Percentiles rank a stretch among this genome's conserved stretches.
Conservation (phyloP, 345 rosid genomes). For the Moricandia moricandioides region DNA sequence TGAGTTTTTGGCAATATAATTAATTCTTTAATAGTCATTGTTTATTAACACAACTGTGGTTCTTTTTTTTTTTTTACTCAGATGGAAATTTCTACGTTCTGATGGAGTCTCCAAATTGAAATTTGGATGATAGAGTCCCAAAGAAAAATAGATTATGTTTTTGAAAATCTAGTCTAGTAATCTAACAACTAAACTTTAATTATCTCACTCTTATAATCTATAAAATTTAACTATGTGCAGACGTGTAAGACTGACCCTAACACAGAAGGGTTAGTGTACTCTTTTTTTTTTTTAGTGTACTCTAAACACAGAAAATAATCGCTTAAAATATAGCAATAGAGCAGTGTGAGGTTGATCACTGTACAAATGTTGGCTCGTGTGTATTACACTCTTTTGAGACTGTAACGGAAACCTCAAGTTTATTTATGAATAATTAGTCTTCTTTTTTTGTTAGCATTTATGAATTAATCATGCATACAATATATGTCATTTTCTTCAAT, state of each 20-base stretch:
- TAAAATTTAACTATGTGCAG: not conserved
- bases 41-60: not conserved
- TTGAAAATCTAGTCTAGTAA: not conserved
- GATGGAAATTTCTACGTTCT: not conserved
- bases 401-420: constrained; percentile 15
- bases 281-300: too few relatives aligned
- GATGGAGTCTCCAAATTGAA: not conserved
- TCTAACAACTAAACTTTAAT: not conserved
- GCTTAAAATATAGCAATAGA: not conserved
- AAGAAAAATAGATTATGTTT: not conserved
- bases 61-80: not conserved
- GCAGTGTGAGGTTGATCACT: constrained; percentile 27
- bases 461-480: not conserved
- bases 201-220: not conserved
- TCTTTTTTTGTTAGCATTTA: too few relatives aligned
- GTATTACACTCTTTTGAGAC: constrained; percentile 7
- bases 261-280: constrained; percentile 10
- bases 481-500: constrained; percentile 27
- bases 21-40: not conserved
- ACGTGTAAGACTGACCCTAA: constrained; percentile 8
- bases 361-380: constrained; percentile 24
- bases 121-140: not conserved
- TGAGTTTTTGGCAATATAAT: not conserved
- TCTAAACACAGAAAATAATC: constrained; percentile 6
- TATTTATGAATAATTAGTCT: too few relatives aligned